A percentile compares a stretch with the other conserved stretches of the same genome.
phyloP scores from a whole-genome alignment of 768 basidiomycete species.

The Pulveroboletus frians region DNA sequence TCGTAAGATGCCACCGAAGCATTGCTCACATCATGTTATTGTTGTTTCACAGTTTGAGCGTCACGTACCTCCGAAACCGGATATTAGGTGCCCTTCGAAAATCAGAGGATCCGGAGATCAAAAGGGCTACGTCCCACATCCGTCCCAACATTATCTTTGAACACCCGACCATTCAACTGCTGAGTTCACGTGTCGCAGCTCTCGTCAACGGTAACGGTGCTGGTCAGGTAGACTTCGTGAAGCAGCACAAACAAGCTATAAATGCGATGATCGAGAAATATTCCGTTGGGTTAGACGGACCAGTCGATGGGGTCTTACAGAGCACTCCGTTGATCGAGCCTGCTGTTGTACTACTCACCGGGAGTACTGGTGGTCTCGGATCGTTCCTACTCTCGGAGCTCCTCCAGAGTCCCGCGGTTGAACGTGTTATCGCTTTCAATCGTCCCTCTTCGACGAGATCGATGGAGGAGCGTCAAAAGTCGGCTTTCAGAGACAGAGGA shows the following conservation, averaged over 20 bases:
- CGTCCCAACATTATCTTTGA: constrained; percentile 32
- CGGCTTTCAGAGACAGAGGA: too few species aligned
- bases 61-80: constrained; percentile 26
- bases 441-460: too few species aligned
- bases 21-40: neutral
- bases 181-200: neutral
- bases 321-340: neutral
- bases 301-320: constrained; percentile 7
- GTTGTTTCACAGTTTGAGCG: constrained; percentile 22
- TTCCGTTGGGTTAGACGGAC: constrained; percentile 14
- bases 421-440: too few species aligned
- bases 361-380: too few species aligned
- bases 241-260: constrained; percentile 23
- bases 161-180: constrained; percentile 35
- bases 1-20: neutral
- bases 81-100: constrained; percentile 16
- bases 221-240: constrained; percentile 1
- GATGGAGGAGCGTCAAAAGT: too few species aligned
- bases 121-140: constrained; percentile 24
- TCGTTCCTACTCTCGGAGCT: too few species aligned
- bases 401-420: too few species aligned
- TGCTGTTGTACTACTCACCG: too few species aligned
- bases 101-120: constrained; percentile 17
- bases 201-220: constrained; percentile 3
- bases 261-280: constrained; percentile 40